Base-by-base conservation (phyloP, 345 rosid genomes). In the Rhizophora apiculata region DNA sequence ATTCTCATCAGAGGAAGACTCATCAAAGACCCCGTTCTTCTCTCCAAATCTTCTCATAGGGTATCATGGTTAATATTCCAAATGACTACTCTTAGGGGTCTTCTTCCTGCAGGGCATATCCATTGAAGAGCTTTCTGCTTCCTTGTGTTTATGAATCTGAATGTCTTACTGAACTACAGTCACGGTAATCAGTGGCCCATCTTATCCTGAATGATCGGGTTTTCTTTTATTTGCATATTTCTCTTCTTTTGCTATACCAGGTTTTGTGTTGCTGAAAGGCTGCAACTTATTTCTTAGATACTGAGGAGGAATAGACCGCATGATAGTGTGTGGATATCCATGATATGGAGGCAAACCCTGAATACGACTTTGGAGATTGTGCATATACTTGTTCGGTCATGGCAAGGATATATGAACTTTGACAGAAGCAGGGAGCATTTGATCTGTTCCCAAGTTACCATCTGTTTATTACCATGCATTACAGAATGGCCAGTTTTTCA, bases 111-210 rank as follows among this genome's bases (percentile, higher is more conserved):
- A 7, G 37, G 37, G 37, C 39, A 72, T 73, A 68, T 80, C 83
- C 0, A 60, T 34, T 36, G 76, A 78, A 68, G 92, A 86, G 71
- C 76, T 78, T 84, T 72, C 62, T 81, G 43, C 86, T 85, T 67
- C 77, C 81, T 53, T 65, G 80, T 51, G 70, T 31, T 30, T 74
- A 71, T 2, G 85, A 83, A 75, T 84, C 85, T 9, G 87, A 83
- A 68, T 85, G 86, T 68, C 83, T 85, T 19, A 57, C 86, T n/a
- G 75, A 64, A 66, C 81, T 87, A 64, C 89, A 83, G 61, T 78
- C 82, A 73, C 86, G 79, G 61, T 84, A 84, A 13, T 85, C 89
- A 36, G 80, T 82, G 80, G 39, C 29, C 37, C 71, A 7, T 82
- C 87, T 76, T 77, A 87, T 68, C 67, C 86, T 51, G 84, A 87